A percentile compares a stretch with the other conserved stretches of the same genome.
Conservation (phyloP, 2,329 filamentous ascomycete genomes). For the Laburnicola sp. region DNA sequence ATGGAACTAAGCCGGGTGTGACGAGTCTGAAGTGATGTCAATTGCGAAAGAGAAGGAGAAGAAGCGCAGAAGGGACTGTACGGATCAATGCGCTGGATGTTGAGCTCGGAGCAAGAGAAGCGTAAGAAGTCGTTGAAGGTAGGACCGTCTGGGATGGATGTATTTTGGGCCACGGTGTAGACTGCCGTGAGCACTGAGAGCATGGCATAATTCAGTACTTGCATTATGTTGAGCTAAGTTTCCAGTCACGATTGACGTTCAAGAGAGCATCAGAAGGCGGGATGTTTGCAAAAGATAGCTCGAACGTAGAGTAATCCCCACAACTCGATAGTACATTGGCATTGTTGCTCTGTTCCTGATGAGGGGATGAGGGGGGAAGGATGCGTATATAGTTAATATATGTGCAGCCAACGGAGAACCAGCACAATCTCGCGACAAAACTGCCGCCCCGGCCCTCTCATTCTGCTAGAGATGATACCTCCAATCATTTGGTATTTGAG, state of each 20-base stretch:
- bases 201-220: not conserved
- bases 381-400: not conserved
- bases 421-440: no score
- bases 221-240: not conserved
- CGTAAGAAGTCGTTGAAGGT: slow-evolving; percentile 13
- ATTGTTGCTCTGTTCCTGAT: not conserved
- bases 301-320: not conserved
- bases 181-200: not conserved
- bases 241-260: not conserved
- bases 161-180: not conserved
- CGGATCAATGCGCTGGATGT: slow-evolving; percentile 16
- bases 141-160: slow-evolving; percentile 1
- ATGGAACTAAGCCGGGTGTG: slow-evolving; percentile 23
- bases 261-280: not conserved
- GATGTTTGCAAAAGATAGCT: not conserved
- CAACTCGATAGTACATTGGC: not conserved
- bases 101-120: slow-evolving; percentile 16
- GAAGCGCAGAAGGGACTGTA: not conserved
- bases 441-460: no score
- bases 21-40: slow-evolving; percentile 14
- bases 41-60: not conserved
- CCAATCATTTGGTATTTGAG: no score
- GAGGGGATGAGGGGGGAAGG: not conserved
- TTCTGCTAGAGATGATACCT: no score
- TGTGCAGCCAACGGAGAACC: not conserved